Conservation (phyloP, 768 basidiomycete species). For the Calocybe indica region DNA sequence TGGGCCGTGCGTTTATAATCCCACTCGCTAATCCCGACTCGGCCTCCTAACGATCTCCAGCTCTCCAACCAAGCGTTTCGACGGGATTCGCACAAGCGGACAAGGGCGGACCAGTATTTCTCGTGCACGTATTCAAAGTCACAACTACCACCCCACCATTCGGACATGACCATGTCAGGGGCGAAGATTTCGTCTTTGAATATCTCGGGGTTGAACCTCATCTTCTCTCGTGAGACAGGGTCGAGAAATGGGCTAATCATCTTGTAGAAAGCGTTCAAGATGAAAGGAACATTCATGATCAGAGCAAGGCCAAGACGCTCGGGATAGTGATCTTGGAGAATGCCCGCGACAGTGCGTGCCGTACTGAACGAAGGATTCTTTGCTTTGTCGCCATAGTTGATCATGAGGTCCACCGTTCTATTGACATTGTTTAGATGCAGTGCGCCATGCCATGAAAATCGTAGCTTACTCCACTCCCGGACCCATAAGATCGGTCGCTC, state of each 20-base stretch:
- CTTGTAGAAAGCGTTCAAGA: conserved; percentile 71
- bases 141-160: conserved; percentile 63
- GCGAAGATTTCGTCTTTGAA: conserved; percentile 64
- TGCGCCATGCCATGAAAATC: not conserved
- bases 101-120: conserved; percentile 67
- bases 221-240: conserved; percentile 70
- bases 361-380: conserved; percentile 47
- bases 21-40: conserved; percentile 73
- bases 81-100: conserved; percentile 47
- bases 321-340: conserved; percentile 80
- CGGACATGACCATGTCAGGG: conserved; percentile 61
- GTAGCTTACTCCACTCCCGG: conserved; percentile 72
- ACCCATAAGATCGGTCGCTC: conserved; percentile 69
- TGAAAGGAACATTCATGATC: conserved; percentile 77
- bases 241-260: conserved; percentile 79
- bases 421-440: not conserved
- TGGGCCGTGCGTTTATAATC: conserved; percentile 48
- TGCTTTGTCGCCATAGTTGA: conserved; percentile 71
- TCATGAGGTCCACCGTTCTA: conserved; percentile 65
- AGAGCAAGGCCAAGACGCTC: conserved; percentile 76
- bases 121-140: conserved; percentile 72
- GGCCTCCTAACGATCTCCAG: conserved; percentile 67
- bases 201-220: conserved; percentile 69
- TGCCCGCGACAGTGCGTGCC: conserved; percentile 45
- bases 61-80: conserved; percentile 42